Base-by-base conservation (phyloP, 768 basidiomycete genomes). In the Lentinula sp. region DNA sequence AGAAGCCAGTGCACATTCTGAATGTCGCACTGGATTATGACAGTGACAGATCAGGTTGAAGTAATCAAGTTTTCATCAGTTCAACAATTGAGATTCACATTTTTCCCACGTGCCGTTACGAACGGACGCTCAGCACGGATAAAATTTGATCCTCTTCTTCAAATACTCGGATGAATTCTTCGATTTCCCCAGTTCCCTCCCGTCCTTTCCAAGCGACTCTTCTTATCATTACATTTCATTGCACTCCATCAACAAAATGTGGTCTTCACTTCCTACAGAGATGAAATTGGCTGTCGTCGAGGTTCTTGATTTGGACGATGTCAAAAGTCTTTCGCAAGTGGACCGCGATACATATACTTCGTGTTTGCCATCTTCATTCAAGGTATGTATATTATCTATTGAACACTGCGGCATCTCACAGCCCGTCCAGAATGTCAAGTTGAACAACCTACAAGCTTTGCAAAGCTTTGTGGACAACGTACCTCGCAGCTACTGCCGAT, bases 221-320 rank as follows among this genome's bases (percentile, higher is more conserved):
- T 57, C 12, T 16, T 46, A 39, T 42, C 35, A 50, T 7, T 32
- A 10, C 15, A 10, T 20, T 28, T 15, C 37, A 36, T 12, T 5
- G 20, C 37, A 35, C 28, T 20, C 18, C 8, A 37, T 42, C 33
- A n/a, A 9, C 18, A 18, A 63, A 61, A 61, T 67, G 66, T 90
- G 88, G 88, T 67, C 77, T 62, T 54, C 70, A 23, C 85, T 91
- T 64, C 89, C 89, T 49, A 74, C 76, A 0, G 89, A 91, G 64
- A 83, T 91, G 70, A 84, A 83, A 72, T 77, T 86, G 65, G 74
- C 80, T 32, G 66, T 91, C 69, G 72, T 86, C 50, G 80, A 76
- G 48, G 68, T 72, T 61, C 79, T 89, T 66, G 32, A 45, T 63
- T 77, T 77, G 50, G 60, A 67, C 63, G 81, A 83, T 61, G 70